A percentile compares a stretch with the other conserved stretches of the same genome.
Evolutionary conservation across 2,329 filamentous ascomycete species (phyloP).

Genomic region (Bimuria novae-zelandiae): DNA sequence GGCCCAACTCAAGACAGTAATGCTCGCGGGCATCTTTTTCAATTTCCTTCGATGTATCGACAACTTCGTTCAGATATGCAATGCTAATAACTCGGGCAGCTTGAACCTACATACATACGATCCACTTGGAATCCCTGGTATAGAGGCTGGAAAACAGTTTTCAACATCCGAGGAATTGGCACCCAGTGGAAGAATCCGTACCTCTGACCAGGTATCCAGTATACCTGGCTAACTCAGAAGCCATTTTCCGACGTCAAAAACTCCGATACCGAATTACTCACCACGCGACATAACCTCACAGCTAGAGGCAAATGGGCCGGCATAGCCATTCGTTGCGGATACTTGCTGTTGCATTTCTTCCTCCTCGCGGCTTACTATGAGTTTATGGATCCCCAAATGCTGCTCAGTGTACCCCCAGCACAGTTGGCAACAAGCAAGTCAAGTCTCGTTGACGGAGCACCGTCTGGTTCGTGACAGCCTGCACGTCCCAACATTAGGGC

Average conservation of each 20-base stretch:
- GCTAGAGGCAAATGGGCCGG: constrained; percentile 5
- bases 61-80: not conserved
- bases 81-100: not conserved
- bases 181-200: constrained; percentile 9
- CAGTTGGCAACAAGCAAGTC: too few species aligned
- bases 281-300: constrained; percentile 7
- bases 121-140: constrained; percentile 1
- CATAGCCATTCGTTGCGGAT: constrained; percentile 3
- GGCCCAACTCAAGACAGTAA: not conserved
- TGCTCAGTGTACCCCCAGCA: constrained; percentile 3
- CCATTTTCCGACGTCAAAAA: not conserved
- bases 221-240: constrained; percentile 1
- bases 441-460: too few species aligned
- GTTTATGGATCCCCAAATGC: not conserved
- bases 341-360: constrained; percentile 7
- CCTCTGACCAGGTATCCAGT: constrained; percentile 8
- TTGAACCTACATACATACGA: constrained; percentile 1
- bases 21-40: not conserved
- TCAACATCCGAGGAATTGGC: constrained; percentile 10
- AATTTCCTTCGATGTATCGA: not conserved
- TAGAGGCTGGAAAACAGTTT: constrained; percentile 4
- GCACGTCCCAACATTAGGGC: too few species aligned
- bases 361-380: constrained; percentile 6
- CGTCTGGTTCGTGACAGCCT: too few species aligned
- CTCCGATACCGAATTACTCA: not conserved